These are phyloP conservation scores for Boletellus deceptivus DNA, from an alignment of 1,284 basidiomycete species.

Conservation along the genomic window DNA sequence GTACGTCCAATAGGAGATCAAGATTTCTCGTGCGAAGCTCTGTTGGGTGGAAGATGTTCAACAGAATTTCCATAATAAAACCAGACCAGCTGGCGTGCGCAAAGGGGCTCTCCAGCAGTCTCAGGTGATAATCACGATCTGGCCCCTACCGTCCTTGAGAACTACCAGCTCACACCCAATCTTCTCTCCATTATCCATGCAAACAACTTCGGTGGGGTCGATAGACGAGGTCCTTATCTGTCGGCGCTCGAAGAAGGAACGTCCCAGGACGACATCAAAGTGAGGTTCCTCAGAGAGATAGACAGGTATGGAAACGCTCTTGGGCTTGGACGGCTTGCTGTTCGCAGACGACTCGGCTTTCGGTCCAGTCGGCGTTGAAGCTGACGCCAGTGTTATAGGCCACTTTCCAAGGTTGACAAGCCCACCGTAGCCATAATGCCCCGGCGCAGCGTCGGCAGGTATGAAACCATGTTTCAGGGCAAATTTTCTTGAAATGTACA, in stretches of 20 bases:
- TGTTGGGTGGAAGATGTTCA: not conserved
- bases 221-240: slow-evolving; percentile 78
- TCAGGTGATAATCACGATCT: slow-evolving; percentile 83
- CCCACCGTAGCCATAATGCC: slow-evolving; percentile 84
- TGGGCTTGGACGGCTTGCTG: slow-evolving; percentile 34
- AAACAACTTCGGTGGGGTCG: slow-evolving; percentile 90
- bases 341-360: slow-evolving; percentile 13
- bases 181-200: slow-evolving; percentile 93
- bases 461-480: slow-evolving; percentile 90
- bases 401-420: slow-evolving; percentile 80
- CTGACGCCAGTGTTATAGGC: slow-evolving; percentile 61
- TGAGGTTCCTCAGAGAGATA: slow-evolving; percentile 93
- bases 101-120: not conserved
- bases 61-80: not conserved
- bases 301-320: slow-evolving; percentile 42
- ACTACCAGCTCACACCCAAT: slow-evolving; percentile 91
- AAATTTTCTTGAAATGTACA: slow-evolving; percentile 94
- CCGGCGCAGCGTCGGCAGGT: slow-evolving; percentile 77
- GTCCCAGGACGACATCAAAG: slow-evolving; percentile 94
- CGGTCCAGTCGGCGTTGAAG: slow-evolving; percentile 24
- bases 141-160: slow-evolving; percentile 81
- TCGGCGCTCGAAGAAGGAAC: slow-evolving; percentile 91
- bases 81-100: not conserved
- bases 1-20: not conserved
- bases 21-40: not conserved